Base-by-base conservation (phyloP, 306 rosid species). In the Pyrus betulifolia region DNA sequence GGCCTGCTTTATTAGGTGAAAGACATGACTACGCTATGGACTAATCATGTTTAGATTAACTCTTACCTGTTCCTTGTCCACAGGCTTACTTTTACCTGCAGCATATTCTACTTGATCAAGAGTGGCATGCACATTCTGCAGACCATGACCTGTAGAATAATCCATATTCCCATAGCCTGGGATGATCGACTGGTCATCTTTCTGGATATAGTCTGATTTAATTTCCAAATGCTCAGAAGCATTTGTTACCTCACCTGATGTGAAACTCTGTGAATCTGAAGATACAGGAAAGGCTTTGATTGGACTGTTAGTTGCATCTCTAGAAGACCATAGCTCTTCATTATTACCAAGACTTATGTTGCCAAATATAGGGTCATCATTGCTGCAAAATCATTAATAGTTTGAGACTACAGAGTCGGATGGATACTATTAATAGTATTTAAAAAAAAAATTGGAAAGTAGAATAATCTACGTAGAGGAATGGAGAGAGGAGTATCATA, bases 311-410 rank as follows among this genome's bases (percentile, higher is more conserved):
- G 80, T 80, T 62, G 67, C 85, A 79, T 88, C 90, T 84, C 85
- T 87, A 52, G 87, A 80, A 68, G 94, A 82, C 98, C 98, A 92
- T 27, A 85, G 87, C 86, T 84, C 93, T 46, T 86, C 87, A 84
- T 84, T 72, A 77, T 86, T 86, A 80, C 85, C 91, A 75, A 91
- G 85, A 84, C 76, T 88, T 82, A 25, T 85, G 55, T 83, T 77
- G 75, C 93, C 89, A 88, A 88, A 96, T 58, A 92, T 67, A 70
- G 90, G 81, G 84, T 89, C 99, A 78, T 89, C 89, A 70, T 89
- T 86, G 88, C 98, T 96, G 93, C 87, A 92, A 87, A 88, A 89
- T 80, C 86, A 87, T 84, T 91, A 87, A 85, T 84, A 87, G 88
- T 91, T 51, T 51, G 90, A 89, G 91, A 84, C 84, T 85, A 86